Evolutionary conservation across 129 eudicot species (phyloP).

Genomic region (Calendula officinalis): DNA sequence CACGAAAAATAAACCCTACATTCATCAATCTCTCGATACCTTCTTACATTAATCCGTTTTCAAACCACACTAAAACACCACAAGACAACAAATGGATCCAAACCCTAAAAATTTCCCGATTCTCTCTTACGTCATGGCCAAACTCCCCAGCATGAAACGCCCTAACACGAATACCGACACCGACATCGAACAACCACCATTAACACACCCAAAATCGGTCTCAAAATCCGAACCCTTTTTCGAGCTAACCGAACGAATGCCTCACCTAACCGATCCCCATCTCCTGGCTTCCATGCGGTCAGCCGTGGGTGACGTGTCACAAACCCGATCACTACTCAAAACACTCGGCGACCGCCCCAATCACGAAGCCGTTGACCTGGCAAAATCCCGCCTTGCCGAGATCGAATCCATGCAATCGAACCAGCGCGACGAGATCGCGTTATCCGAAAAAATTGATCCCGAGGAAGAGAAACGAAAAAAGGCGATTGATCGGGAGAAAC

Average conservation of each 20-base stretch:
- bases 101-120: conserved; percentile 64
- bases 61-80: too few species aligned
- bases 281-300: conserved; percentile 61
- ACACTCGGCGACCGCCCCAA: conserved; percentile 74
- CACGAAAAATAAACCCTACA: too few species aligned
- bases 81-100: conserved; percentile 49
- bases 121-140: conserved; percentile 71
- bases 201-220: conserved; percentile 13
- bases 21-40: too few species aligned
- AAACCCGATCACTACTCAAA: conserved; percentile 63
- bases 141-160: conserved; percentile 44
- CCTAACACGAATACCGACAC: conserved; percentile 24
- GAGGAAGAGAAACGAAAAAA: conserved; percentile 39
- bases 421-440: conserved; percentile 49
- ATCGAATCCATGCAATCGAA: conserved; percentile 41
- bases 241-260: conserved; percentile 77
- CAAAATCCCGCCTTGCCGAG: conserved; percentile 53
- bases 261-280: conserved; percentile 61
- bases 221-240: conserved; percentile 43
- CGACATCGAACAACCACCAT: conserved; percentile 66
- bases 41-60: too few species aligned
- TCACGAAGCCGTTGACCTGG: conserved; percentile 78
- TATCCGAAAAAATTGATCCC: conserved; percentile 31
- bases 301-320: conserved; percentile 70
- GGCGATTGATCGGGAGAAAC: conserved; percentile 46